Evolutionary conservation across 2,329 filamentous ascomycete species (phyloP).

Genomic region (Triangularia setosa): DNA sequence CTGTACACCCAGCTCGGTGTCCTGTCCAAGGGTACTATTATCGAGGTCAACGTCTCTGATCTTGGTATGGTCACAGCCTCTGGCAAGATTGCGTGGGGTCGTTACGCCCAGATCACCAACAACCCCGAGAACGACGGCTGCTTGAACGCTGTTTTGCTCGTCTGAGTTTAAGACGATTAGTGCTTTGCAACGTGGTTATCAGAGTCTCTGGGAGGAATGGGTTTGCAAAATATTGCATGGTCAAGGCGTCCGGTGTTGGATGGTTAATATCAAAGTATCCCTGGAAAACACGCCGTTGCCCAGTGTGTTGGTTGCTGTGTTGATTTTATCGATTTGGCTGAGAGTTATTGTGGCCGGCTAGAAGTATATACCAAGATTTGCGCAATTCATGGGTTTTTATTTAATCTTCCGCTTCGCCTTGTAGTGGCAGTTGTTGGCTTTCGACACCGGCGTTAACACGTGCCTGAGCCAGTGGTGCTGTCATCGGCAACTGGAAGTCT

Average conservation of each 20-base stretch:
- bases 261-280: constrained; percentile 9
- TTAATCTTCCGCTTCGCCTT: neutral
- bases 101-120: constrained; percentile 69
- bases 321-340: neutral
- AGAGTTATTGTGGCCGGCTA: neutral
- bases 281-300: neutral
- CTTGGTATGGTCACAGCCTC: constrained; percentile 84
- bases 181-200: neutral
- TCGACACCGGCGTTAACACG: too few species aligned
- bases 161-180: constrained; percentile 15
- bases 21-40: constrained; percentile 69
- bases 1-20: constrained; percentile 86
- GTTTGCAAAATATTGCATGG: constrained; percentile 20
- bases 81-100: constrained; percentile 91
- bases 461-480: too few species aligned
- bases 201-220: neutral
- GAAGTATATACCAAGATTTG: neutral
- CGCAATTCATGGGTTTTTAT: neutral
- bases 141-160: constrained; percentile 30
- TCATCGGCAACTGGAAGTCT: too few species aligned
- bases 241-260: constrained; percentile 25
- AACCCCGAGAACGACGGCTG: constrained; percentile 40
- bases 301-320: neutral
- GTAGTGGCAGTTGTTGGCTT: too few species aligned
- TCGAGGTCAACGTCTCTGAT: constrained; percentile 92